Conservation (phyloP, 2,329 filamentous ascomycete genomes). For the Biscogniauxia mediterranea region DNA sequence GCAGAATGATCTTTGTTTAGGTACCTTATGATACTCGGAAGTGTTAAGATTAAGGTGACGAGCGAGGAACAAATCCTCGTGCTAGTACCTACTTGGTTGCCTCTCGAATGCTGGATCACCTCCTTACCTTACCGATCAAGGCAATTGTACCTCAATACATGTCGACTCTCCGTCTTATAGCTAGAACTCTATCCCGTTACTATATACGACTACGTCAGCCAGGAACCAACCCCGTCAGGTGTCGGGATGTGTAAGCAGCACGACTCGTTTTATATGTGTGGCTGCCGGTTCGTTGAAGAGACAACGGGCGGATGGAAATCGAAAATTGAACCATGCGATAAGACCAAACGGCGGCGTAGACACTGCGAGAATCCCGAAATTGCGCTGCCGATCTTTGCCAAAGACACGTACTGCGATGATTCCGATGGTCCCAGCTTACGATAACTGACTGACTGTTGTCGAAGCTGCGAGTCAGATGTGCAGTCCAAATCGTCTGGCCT, state of each 20-base stretch:
- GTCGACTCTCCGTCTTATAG: neutral
- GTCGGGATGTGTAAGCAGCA: slow-evolving; percentile 23
- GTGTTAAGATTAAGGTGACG: neutral
- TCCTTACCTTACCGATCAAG: too few relatives aligned
- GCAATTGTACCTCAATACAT: neutral
- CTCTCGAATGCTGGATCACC: too few relatives aligned
- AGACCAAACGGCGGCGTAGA: slow-evolving; percentile 13
- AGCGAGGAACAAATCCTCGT: too few relatives aligned
- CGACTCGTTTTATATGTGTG: slow-evolving; percentile 28
- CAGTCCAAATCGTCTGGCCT: neutral
- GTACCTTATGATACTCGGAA: neutral
- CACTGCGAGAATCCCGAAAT: slow-evolving; percentile 21
- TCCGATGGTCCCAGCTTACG: slow-evolving; percentile 25
- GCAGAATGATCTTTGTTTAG: neutral
- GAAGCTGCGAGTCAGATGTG: neutral
- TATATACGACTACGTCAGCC: neutral
- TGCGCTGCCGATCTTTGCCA: slow-evolving; percentile 25
- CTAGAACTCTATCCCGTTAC: neutral
- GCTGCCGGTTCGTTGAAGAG: slow-evolving; percentile 23
- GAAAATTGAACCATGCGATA: slow-evolving; percentile 22
- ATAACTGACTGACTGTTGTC: neutral
- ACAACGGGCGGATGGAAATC: slow-evolving; percentile 20
- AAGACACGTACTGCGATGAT: slow-evolving; percentile 25
- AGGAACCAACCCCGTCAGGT: neutral
- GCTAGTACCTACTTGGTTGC: neutral